Conservation (phyloP, 257 asterid species). For the Petunia axillaris region DNA sequence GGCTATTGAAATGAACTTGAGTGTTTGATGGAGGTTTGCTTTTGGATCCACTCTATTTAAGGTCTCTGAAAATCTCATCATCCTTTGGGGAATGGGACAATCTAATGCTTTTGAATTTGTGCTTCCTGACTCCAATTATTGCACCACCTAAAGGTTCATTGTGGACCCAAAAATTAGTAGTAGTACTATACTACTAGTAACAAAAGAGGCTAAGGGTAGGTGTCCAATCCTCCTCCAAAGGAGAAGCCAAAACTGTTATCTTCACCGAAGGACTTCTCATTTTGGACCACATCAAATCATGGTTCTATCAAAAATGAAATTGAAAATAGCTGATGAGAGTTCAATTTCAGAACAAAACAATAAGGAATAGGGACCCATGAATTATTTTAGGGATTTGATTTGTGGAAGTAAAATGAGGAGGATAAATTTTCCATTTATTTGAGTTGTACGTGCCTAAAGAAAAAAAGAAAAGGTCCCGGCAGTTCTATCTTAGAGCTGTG, state of each 20-base stretch:
- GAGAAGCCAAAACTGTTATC: conserved; percentile 12
- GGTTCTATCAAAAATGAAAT: neutral
- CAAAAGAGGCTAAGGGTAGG: neutral
- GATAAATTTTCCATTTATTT: too few relatives aligned
- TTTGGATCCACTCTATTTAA: too few relatives aligned
- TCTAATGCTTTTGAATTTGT: conserved; percentile 36
- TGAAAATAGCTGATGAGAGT: conserved; percentile 8
- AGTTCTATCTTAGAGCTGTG: too few relatives aligned
- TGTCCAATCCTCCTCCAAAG: neutral
- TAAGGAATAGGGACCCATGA: conserved; percentile 20
- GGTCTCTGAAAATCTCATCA: neutral
- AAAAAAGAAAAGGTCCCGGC: too few relatives aligned
- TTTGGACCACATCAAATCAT: conserved; percentile 19
- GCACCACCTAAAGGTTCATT: conserved; percentile 7
- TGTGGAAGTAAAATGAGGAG: neutral
- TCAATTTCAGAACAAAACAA: conserved; percentile 7
- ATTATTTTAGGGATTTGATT: neutral
- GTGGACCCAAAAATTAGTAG: neutral
- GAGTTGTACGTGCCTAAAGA: too few relatives aligned
- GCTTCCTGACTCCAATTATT: conserved; percentile 34
- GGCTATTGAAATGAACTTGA: too few relatives aligned
- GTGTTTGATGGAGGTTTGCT: too few relatives aligned
- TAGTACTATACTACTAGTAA: too few relatives aligned
- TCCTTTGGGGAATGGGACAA: conserved; percentile 29
- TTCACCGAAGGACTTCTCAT: conserved; percentile 12